A percentile compares a stretch with the other conserved stretches of the same genome.
Conservation (phyloP, 129 eudicot species). For the Saposhnikovia divaricata region DNA sequence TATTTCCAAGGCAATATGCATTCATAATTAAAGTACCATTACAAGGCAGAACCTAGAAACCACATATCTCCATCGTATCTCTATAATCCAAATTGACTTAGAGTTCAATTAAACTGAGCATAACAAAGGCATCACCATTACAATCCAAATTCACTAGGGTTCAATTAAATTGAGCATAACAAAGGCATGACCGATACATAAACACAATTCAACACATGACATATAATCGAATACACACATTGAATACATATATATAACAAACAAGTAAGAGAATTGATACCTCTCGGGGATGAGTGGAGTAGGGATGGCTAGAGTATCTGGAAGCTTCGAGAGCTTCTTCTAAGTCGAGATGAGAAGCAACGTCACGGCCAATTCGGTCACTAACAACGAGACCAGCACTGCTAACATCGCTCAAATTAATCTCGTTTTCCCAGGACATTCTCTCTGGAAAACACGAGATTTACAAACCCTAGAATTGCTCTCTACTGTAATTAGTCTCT, state of each 20-base stretch:
- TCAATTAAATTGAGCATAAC: not conserved
- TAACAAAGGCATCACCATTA: not conserved
- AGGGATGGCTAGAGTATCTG: conserved; percentile 86
- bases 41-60: not conserved
- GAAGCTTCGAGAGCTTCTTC: conserved; percentile 96
- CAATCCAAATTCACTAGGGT: not conserved
- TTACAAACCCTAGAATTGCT: conserved; percentile 15
- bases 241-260: not conserved
- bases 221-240: not conserved
- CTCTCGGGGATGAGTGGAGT: conserved; percentile 90
- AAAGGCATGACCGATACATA: not conserved
- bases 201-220: not conserved
- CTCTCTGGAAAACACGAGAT: conserved; percentile 5
- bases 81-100: not conserved
- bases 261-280: conserved; percentile 19
- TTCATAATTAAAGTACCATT: not conserved
- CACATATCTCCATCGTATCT: not conserved
- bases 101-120: not conserved
- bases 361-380: conserved; percentile 71
- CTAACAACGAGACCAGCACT: conserved; percentile 73
- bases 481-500: too few species aligned
- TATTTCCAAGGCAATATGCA: not conserved
- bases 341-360: conserved; percentile 64
- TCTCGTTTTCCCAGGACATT: conserved; percentile 62
- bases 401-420: conserved; percentile 62